A percentile compares a stretch with the other conserved stretches of the same genome.
Conservation (phyloP, 1,284 basidiomycete genomes). For the Ceratobasidium sp. region DNA sequence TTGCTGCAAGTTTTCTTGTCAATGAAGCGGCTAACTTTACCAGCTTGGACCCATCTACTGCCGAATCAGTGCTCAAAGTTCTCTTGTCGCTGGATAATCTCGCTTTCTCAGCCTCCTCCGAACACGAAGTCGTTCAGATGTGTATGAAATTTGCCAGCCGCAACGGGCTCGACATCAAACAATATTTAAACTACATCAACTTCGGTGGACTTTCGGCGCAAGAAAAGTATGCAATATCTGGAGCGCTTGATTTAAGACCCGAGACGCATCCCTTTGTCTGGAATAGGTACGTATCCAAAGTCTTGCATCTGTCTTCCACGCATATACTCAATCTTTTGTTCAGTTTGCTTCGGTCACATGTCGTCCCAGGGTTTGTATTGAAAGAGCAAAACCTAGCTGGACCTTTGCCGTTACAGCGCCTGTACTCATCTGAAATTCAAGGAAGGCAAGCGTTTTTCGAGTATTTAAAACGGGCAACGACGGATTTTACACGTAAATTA, state of each 20-base stretch:
- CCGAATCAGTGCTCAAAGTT: conserved; percentile 51
- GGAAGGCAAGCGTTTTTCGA: conserved; percentile 68
- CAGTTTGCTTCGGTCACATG: conserved; percentile 64
- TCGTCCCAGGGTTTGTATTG: conserved; percentile 63
- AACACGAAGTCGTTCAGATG: conserved; percentile 67
- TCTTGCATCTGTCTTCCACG: not conserved
- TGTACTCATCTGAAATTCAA: conserved; percentile 66
- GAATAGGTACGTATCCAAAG: conserved; percentile 54
- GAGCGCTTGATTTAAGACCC: conserved; percentile 56
- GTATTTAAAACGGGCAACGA: conserved; percentile 64
- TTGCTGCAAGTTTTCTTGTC: conserved; percentile 58
- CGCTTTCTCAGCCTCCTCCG: conserved; percentile 64
- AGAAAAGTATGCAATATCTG: conserved; percentile 64
- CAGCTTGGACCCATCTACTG: not conserved
- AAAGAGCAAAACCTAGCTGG: conserved; percentile 61
- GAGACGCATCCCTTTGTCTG: conserved; percentile 63
- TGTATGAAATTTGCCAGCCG: conserved; percentile 60
- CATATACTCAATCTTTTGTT: conserved; percentile 50
- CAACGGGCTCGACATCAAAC: conserved; percentile 59
- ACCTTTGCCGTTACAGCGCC: conserved; percentile 66
- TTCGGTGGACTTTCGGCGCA: conserved; percentile 63
- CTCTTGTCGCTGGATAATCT: conserved; percentile 60
- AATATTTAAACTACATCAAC: conserved; percentile 63
- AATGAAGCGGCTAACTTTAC: conserved; percentile 38
- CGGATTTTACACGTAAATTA: conserved; percentile 67